phyloP scores from a whole-genome alignment of 768 basidiomycete genomes.

The Cystobasidium ongulense region DNA sequence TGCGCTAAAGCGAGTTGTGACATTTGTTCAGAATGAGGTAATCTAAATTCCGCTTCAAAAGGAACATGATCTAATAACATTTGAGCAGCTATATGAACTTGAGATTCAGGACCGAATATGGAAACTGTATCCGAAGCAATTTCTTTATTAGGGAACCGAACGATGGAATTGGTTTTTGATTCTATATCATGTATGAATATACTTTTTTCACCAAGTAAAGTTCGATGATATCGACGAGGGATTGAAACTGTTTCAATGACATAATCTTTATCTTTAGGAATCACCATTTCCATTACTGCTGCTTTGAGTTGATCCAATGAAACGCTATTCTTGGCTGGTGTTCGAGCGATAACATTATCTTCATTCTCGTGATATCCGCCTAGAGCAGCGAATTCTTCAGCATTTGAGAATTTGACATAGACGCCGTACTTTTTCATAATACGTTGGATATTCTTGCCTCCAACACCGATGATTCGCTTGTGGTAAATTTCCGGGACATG shows the following conservation, averaged over 20 bases:
- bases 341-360: conserved; percentile 96
- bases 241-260: conserved; percentile 86
- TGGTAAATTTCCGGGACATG: conserved; percentile 97
- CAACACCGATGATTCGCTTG: conserved; percentile 97
- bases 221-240: conserved; percentile 89
- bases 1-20: conserved; percentile 62
- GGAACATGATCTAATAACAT: conserved; percentile 60
- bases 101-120: conserved; percentile 94
- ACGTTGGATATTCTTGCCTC: conserved; percentile 92
- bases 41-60: conserved; percentile 76
- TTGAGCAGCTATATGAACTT: conserved; percentile 90
- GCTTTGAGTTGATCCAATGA: conserved; percentile 91
- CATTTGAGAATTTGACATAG: conserved; percentile 97
- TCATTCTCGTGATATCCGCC: conserved; percentile 96
- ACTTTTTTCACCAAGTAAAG: conserved; percentile 85
- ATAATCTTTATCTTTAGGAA: conserved; percentile 97
- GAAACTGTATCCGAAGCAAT: conserved; percentile 86
- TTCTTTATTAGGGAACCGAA: conserved; percentile 84
- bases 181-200: conserved; percentile 98
- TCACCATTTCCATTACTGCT: conserved; percentile 94
- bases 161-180: conserved; percentile 84
- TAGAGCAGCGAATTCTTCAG: conserved; percentile 87
- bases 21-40: conserved; percentile 74
- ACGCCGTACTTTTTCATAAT: conserved; percentile 99
- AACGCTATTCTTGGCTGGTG: conserved; percentile 92